A percentile compares a stretch with the other conserved stretches of the same genome.
Conservation (phyloP, 148 eudicot genomes). For the Heliosperma pusillum region DNA sequence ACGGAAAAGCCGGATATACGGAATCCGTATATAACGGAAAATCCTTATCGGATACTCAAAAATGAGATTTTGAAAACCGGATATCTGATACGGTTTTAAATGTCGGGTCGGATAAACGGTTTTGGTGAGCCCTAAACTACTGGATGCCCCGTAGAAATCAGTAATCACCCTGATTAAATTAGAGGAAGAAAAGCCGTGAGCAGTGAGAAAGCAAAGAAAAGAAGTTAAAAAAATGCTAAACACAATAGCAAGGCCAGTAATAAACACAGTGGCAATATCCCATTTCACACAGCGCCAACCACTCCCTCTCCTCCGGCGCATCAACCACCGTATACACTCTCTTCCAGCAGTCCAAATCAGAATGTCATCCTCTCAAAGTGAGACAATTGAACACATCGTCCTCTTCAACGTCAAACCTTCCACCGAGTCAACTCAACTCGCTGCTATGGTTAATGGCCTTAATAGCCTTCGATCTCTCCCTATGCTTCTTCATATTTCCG, state of each 20-base stretch:
- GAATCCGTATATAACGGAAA: no score
- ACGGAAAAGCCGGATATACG: no score
- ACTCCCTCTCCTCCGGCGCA: constrained; percentile 25
- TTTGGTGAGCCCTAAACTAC: no score
- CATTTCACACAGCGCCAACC: background rate
- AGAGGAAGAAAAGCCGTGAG: background rate
- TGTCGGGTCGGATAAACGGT: no score
- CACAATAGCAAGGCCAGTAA: constrained; percentile 15
- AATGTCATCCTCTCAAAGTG: constrained; percentile 33
- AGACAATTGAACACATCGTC: constrained; percentile 65
- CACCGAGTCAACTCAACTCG: constrained; percentile 37
- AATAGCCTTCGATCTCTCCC: constrained; percentile 48
- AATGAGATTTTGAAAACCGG: no score
- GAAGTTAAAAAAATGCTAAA: constrained; percentile 8
- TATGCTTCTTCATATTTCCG: constrained; percentile 45
- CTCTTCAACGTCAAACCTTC: constrained; percentile 61
- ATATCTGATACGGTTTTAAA: no score
- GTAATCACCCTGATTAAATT: background rate
- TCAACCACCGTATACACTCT: constrained; percentile 11
- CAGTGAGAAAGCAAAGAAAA: background rate
- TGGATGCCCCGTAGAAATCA: background rate
- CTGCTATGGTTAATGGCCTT: constrained; percentile 56
- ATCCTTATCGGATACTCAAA: no score
- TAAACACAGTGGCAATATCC: constrained; percentile 4
- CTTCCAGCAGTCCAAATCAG: constrained; percentile 27